Conservation (phyloP, 2,329 filamentous ascomycete genomes). For the Monosporascus sp. region DNA sequence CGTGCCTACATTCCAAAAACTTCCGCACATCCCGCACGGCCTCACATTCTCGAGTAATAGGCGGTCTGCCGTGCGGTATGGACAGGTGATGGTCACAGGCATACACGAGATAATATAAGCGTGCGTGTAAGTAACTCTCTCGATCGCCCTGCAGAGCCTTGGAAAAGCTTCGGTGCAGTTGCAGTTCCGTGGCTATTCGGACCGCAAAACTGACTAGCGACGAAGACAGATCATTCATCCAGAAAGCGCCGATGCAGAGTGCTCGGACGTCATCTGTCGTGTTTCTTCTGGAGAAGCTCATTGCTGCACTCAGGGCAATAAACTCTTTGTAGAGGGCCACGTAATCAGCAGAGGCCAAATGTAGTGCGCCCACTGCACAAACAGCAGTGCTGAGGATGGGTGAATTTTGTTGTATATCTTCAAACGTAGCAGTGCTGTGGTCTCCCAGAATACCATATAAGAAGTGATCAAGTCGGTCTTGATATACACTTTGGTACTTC, state of each 20-base stretch:
- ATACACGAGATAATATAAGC: slow-evolving; percentile 60
- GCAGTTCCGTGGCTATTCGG: slow-evolving; percentile 53
- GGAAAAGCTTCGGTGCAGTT: slow-evolving; percentile 49
- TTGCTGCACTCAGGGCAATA: neutral
- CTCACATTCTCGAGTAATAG: slow-evolving; percentile 9
- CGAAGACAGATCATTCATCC: slow-evolving; percentile 52
- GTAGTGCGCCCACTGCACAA: slow-evolving; percentile 53
- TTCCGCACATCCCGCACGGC: slow-evolving; percentile 2
- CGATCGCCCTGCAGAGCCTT: slow-evolving; percentile 40
- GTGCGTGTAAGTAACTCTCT: slow-evolving; percentile 49
- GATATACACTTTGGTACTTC: slow-evolving; percentile 44
- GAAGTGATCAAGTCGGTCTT: slow-evolving; percentile 43
- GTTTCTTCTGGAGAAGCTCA: slow-evolving; percentile 33
- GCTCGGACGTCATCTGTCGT: slow-evolving; percentile 55
- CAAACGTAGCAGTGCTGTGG: slow-evolving; percentile 43
- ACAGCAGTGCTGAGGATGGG: slow-evolving; percentile 50
- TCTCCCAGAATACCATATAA: slow-evolving; percentile 41
- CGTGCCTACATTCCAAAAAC: slow-evolving; percentile 7
- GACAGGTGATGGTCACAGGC: slow-evolving; percentile 64
- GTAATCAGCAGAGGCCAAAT: slow-evolving; percentile 22
- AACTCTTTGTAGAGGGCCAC: slow-evolving; percentile 2
- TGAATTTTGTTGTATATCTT: slow-evolving; percentile 49
- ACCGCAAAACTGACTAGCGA: slow-evolving; percentile 57
- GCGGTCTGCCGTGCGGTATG: slow-evolving; percentile 45
- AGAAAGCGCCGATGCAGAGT: slow-evolving; percentile 60